These are phyloP conservation scores for Alternaria arbusti DNA, from an alignment of 2,329 filamentous ascomycete species.

Conservation along the genomic window DNA sequence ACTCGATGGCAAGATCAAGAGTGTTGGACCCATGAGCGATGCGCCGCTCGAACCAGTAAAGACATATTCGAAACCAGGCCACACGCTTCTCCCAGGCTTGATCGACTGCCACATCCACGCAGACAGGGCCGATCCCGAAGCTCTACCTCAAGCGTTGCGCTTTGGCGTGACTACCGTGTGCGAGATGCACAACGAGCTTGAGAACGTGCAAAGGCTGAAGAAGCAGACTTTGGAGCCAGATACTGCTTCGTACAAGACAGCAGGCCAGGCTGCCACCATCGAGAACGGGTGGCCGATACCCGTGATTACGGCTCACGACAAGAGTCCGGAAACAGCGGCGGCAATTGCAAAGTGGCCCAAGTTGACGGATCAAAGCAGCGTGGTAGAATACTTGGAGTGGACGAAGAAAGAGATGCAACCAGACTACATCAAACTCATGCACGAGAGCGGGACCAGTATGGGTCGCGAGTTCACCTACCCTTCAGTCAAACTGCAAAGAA, in stretches of 20 bases:
- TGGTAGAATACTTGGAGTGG: conserved; percentile 51
- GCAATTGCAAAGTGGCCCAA: conserved; percentile 57
- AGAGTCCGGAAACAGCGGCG: conserved; percentile 43
- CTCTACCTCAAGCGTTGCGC: conserved; percentile 53
- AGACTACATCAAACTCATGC: conserved; percentile 61
- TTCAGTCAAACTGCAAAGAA: conserved; percentile 53
- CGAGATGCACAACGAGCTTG: conserved; percentile 55
- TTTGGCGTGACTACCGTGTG: conserved; percentile 61
- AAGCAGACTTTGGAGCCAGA: conserved; percentile 36
- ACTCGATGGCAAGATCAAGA: conserved; percentile 50
- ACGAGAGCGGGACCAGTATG: conserved; percentile 55
- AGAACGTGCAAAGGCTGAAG: conserved; percentile 36
- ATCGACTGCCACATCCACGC: conserved; percentile 61
- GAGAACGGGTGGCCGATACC: conserved; percentile 60
- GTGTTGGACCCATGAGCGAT: conserved; percentile 30
- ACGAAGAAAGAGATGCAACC: conserved; percentile 49
- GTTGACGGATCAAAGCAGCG: conserved; percentile 50
- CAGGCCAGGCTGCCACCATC: conserved; percentile 58
- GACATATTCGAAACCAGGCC: conserved; percentile 52
- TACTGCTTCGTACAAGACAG: conserved; percentile 58
- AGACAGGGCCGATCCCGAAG: conserved; percentile 48
- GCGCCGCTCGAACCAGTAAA: conserved; percentile 20
- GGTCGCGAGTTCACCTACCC: conserved; percentile 49
- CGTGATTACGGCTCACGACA: conserved; percentile 50
- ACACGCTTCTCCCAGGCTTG: conserved; percentile 58